Evolutionary conservation across 805 yeast species (phyloP).

Genomic region (Ogataea haglerorum): DNA sequence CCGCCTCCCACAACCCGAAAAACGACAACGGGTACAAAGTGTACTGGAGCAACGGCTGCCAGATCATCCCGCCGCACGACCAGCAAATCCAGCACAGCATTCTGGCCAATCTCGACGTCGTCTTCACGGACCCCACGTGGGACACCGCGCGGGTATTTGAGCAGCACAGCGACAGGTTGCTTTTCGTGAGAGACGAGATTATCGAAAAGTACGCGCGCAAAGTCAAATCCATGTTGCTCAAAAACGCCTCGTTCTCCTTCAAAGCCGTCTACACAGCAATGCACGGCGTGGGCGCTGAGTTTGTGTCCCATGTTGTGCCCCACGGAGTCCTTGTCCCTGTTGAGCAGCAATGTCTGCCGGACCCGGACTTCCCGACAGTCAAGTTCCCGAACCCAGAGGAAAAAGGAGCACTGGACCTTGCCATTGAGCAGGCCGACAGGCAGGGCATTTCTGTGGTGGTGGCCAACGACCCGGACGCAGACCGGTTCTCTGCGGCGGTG

Average conservation of each 20-base stretch:
- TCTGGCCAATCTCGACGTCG: conserved; percentile 56
- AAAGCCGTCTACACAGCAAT: conserved; percentile 84
- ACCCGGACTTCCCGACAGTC: conserved; percentile 85
- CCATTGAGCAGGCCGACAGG: conserved; percentile 58
- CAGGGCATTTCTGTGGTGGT: conserved; percentile 51
- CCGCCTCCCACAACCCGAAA: conserved; percentile 86
- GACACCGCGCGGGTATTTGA: conserved; percentile 31
- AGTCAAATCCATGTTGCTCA: conserved; percentile 34
- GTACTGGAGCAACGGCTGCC: conserved; percentile 91
- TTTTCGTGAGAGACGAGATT: conserved; percentile 41
- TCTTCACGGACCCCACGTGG: conserved; percentile 41
- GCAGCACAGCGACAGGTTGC: conserved; percentile 26
- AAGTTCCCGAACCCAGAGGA: conserved; percentile 95
- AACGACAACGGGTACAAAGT: conserved; percentile 93
- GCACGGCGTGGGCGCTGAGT: conserved; percentile 88
- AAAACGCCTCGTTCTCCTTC: conserved; percentile 30
- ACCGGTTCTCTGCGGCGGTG: conserved; percentile 81
- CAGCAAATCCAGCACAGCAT: conserved; percentile 64
- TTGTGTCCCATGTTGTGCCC: conserved; percentile 43
- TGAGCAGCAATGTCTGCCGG: conserved; percentile 64
- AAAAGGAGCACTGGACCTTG: conserved; percentile 79
- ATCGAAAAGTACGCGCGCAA: conserved; percentile 39
- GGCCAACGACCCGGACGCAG: conserved; percentile 98
- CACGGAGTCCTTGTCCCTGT: conserved; percentile 42
- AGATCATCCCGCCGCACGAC: conserved; percentile 92